phyloP scores from a whole-genome alignment of 1,284 basidiomycete species.

The Schizophyllum amplum region DNA sequence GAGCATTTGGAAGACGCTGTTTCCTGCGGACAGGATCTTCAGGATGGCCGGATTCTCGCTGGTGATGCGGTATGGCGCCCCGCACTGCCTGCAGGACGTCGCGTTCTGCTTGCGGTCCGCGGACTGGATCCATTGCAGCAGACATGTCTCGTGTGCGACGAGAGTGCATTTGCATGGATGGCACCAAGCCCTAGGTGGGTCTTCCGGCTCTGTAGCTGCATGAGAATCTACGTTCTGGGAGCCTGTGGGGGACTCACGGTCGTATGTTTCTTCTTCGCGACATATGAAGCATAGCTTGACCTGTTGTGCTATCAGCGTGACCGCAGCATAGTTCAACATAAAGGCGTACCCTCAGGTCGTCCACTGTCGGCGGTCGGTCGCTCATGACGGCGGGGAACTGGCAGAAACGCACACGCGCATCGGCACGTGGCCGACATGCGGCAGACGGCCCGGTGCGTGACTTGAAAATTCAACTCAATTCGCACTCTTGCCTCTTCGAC shows the following conservation, averaged over 20 bases:
- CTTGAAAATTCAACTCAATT: too few relatives aligned
- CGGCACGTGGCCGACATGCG: too few relatives aligned
- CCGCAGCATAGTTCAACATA: not conserved
- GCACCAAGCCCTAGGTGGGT: conserved; percentile 52
- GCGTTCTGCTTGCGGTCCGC: conserved; percentile 58
- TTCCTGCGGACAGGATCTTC: conserved; percentile 38
- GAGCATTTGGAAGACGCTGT: conserved; percentile 36
- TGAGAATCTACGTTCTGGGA: not conserved
- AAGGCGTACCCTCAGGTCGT: conserved; percentile 37
- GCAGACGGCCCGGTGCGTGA: too few relatives aligned
- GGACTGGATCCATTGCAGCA: conserved; percentile 68
- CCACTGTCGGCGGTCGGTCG: conserved; percentile 25
- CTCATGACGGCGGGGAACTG: conserved; percentile 3
- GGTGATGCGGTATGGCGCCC: conserved; percentile 53
- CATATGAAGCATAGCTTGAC: conserved; percentile 75
- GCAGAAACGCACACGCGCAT: too few relatives aligned
- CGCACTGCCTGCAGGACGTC: conserved; percentile 74
- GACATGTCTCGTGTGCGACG: conserved; percentile 69
- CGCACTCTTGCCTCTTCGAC: too few relatives aligned
- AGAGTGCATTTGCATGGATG: conserved; percentile 77
- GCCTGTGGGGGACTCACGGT: not conserved
- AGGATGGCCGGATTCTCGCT: conserved; percentile 51
- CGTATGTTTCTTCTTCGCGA: conserved; percentile 53
- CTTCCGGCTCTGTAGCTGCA: conserved; percentile 5
- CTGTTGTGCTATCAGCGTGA: conserved; percentile 22